These are phyloP conservation scores for Phanerochaete sordida DNA, from an alignment of 768 basidiomycete genomes.

Conservation along the genomic window DNA sequence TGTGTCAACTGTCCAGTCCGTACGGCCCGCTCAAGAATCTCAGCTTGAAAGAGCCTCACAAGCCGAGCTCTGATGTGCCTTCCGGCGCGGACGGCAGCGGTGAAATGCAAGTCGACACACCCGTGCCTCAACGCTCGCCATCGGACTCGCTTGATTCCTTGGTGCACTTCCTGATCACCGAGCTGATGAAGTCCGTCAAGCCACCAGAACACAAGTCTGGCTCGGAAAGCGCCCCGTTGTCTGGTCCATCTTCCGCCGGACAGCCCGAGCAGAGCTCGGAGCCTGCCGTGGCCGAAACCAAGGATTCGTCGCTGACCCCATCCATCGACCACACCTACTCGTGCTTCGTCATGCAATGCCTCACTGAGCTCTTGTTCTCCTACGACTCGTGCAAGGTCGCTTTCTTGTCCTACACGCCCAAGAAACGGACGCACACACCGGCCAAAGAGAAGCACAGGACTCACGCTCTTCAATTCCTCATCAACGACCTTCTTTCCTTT, in stretches of 20 bases:
- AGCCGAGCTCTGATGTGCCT: background rate
- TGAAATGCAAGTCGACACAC: slow-evolving; percentile 61
- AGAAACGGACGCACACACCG: slow-evolving; percentile 53
- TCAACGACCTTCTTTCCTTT: slow-evolving; percentile 80
- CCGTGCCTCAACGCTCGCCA: slow-evolving; percentile 4
- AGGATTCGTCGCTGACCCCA: background rate
- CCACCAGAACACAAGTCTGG: slow-evolving; percentile 20
- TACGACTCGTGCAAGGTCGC: slow-evolving; percentile 89
- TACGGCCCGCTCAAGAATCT: slow-evolving; percentile 32
- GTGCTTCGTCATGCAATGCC: slow-evolving; percentile 86
- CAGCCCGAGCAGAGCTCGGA: background rate
- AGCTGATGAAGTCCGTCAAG: slow-evolving; percentile 62
- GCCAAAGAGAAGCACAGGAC: slow-evolving; percentile 72
- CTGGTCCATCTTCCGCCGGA: background rate
- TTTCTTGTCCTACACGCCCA: slow-evolving; percentile 76
- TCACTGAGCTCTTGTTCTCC: slow-evolving; percentile 90
- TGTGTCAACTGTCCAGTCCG: slow-evolving; percentile 72
- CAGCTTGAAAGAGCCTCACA: slow-evolving; percentile 19
- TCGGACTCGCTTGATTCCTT: slow-evolving; percentile 54
- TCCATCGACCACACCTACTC: slow-evolving; percentile 45
- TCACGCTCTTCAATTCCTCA: slow-evolving; percentile 72
- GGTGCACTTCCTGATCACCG: slow-evolving; percentile 67
- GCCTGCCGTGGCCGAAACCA: background rate
- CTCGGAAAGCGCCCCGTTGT: background rate
- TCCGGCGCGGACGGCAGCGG: slow-evolving; percentile 18